These are phyloP conservation scores for Hyaloscypha finlandica DNA, from an alignment of 495 filamentous ascomycete genomes.

Conservation along the genomic window DNA sequence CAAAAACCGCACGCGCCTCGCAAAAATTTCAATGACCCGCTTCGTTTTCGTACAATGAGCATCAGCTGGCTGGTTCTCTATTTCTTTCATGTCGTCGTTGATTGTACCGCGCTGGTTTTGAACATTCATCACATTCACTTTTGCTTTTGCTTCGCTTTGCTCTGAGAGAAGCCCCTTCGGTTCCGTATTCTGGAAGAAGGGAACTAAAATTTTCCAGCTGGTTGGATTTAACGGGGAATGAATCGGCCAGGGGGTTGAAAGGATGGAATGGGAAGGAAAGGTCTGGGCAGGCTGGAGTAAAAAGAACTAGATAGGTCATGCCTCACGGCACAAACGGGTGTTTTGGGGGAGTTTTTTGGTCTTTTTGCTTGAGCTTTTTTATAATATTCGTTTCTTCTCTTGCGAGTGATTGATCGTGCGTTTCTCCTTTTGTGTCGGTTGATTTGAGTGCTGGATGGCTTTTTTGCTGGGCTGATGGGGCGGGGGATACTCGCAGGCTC, in stretches of 20 bases:
- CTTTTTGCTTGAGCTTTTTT: background rate
- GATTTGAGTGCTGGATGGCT: too few relatives aligned
- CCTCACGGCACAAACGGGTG: slow-evolving; percentile 32
- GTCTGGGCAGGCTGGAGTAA: slow-evolving; percentile 11
- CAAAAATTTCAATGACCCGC: background rate
- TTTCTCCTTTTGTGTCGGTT: too few relatives aligned
- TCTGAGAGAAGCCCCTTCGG: background rate
- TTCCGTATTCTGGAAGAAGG: background rate
- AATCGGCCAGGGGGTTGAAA: background rate
- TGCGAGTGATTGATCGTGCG: background rate
- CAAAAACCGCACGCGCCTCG: background rate
- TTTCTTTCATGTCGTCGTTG: background rate
- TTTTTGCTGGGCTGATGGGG: too few relatives aligned
- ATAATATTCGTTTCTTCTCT: background rate
- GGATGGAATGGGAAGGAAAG: slow-evolving; percentile 7
- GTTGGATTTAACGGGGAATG: background rate
- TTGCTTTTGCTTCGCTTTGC: background rate
- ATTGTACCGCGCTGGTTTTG: background rate
- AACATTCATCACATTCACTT: background rate
- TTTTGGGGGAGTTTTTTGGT: slow-evolving; percentile 22
- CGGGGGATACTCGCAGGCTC: too few relatives aligned
- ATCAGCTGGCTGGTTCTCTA: background rate
- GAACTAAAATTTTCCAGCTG: background rate
- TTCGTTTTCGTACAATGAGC: background rate
- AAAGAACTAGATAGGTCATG: slow-evolving; percentile 33